Percentiles rank a stretch among this genome's conserved stretches.
These are phyloP conservation scores for Fusarium sp. DNA, from an alignment of 2,329 filamentous ascomycete genomes.

Conservation along the genomic window DNA sequence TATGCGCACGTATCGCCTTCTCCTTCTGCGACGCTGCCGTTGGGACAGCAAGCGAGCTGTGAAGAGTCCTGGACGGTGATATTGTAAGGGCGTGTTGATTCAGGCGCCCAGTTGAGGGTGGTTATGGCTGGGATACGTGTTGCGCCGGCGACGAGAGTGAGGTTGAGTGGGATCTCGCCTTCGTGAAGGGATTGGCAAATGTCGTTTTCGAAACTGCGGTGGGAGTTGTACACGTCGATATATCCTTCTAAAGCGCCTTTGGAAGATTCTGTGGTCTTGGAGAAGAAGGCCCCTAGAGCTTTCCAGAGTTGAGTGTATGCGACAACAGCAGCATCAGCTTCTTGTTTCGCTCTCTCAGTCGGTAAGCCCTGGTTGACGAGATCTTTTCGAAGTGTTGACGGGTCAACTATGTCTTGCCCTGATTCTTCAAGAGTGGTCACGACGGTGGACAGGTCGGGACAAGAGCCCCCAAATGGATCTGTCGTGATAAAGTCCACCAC, in stretches of 20 bases:
- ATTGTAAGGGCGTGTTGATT: conserved; percentile 43
- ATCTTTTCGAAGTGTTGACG: conserved; percentile 41
- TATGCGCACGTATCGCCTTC: conserved; percentile 46
- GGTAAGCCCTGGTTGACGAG: conserved; percentile 42
- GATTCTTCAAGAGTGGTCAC: conserved; percentile 48
- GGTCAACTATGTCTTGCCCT: conserved; percentile 47
- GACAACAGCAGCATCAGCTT: conserved; percentile 44
- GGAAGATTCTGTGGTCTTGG: conserved; percentile 33
- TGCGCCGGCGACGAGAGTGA: conserved; percentile 50
- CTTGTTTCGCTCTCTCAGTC: conserved; percentile 25
- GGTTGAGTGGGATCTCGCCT: conserved; percentile 47
- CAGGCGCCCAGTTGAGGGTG: conserved; percentile 47
- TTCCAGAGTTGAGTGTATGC: conserved; percentile 49
- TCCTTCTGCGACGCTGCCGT: conserved; percentile 40
- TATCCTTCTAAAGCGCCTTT: conserved; percentile 47
- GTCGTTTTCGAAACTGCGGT: conserved; percentile 48
- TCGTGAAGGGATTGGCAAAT: conserved; percentile 51
- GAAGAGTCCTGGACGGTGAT: conserved; percentile 51
- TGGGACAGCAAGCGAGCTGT: conserved; percentile 50
- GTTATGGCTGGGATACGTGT: conserved; percentile 46
- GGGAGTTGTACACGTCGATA: conserved; percentile 48
- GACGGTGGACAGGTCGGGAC: conserved; percentile 51
- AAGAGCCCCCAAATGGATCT: conserved; percentile 52
- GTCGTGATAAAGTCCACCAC: conserved; percentile 50
- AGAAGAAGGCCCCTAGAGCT: conserved; percentile 48